Base-by-base conservation (phyloP, 441 rosid genomes). In the Arabidopsis hybrid region DNA sequence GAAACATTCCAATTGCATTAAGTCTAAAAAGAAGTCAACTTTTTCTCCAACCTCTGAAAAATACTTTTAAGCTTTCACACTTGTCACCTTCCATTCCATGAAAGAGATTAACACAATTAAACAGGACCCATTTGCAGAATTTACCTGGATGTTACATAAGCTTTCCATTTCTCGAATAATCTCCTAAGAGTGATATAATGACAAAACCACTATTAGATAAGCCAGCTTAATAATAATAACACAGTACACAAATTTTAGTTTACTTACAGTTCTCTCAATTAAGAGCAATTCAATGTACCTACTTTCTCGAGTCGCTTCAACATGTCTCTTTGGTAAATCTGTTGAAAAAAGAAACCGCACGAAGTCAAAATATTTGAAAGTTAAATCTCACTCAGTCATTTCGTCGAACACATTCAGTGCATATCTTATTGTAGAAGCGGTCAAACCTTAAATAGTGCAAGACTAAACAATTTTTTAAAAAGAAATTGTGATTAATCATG, bases 21-120 rank as follows among this genome's bases (percentile, higher is more conserved):
- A 52, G 73, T 32, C 73, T 58, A 67, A 47, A 7, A 14, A 42
- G 36, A 74, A 74, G 63, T 61, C 79, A 68, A 38, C 11, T 69
- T 46, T 68, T 1, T 7, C 51, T 60, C 8, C 67, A 74, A 49
- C 9, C 26, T 29, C 18, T 47, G 34, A 62, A 72, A 72, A 9
- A 55, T 45, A 45, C 9, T 18, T 26, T 56, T 11, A 14, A 65
- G 1, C 36, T 55, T 58, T 36, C 60, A 74, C 26, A 60, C 40
- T 49, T 46, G 43, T 74, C 68, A 59, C 26, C 26, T 17, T 32
- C 26, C 26, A 21, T 40, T 67, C 62, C 56, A 51, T 12, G 73
- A 74, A 50, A 35, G 65, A 65, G 31, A n/a, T 13, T 35, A 65
- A 14, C 40, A 47, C 17, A 69, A 9, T 21, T 21, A 31, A 29